Evolutionary conservation across 2,329 filamentous ascomycete species (phyloP).

Genomic region (Acrocalymma vagum): DNA sequence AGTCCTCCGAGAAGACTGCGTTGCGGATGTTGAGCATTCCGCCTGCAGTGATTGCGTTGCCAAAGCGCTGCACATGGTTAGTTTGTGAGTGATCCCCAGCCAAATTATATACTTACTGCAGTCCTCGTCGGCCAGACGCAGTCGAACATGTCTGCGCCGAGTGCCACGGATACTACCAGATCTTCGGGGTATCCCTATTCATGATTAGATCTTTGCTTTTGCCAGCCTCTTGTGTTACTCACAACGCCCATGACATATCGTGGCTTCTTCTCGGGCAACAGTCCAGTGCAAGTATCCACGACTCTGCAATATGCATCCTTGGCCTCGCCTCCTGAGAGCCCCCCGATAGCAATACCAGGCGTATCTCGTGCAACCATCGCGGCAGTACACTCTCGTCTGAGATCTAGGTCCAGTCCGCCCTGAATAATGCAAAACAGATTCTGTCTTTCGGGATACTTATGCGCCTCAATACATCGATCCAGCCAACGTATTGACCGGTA

Average conservation of each 20-base stretch:
- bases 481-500: slow-evolving; percentile 93
- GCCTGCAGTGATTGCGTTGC: slow-evolving; percentile 84
- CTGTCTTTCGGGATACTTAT: slow-evolving; percentile 82
- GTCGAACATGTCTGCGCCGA: slow-evolving; percentile 99
- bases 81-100: slow-evolving; percentile 1
- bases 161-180: slow-evolving; percentile 87
- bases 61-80: slow-evolving; percentile 70
- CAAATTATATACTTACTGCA: slow-evolving; percentile 61
- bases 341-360: slow-evolving; percentile 95
- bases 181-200: slow-evolving; percentile 90
- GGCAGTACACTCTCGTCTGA: slow-evolving; percentile 82
- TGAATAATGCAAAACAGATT: slow-evolving; percentile 99
- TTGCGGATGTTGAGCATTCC: slow-evolving; percentile 89
- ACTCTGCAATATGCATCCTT: slow-evolving; percentile 93
- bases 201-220: too few species aligned
- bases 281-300: slow-evolving; percentile 82
- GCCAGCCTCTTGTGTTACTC: too few species aligned
- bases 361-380: slow-evolving; percentile 92
- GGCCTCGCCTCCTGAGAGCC: slow-evolving; percentile 91
- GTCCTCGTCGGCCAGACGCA: slow-evolving; percentile 98
- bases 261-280: slow-evolving; percentile 91
- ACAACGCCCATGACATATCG: slow-evolving; percentile 98
- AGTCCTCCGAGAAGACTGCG: slow-evolving; percentile 78
- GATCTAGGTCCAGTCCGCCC: slow-evolving; percentile 86
- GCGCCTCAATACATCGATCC: slow-evolving; percentile 90